Conservation (phyloP, 2,329 filamentous ascomycete genomes). For the Didymellaceae sp. region DNA sequence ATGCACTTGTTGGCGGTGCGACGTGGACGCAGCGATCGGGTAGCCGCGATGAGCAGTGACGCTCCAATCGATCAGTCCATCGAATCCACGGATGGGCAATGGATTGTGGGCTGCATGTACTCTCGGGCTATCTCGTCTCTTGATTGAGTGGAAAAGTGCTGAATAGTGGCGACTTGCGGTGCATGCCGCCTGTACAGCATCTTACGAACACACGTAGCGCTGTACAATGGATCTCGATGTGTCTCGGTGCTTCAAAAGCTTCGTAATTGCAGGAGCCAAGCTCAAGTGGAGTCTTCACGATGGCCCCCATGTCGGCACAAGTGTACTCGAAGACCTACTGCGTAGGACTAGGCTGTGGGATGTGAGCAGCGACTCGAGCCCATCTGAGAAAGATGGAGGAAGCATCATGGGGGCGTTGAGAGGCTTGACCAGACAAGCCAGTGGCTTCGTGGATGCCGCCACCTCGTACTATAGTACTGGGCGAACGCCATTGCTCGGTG, state of each 20-base stretch:
- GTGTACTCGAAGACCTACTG: too few species aligned
- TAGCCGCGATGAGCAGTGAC: constrained; percentile 29
- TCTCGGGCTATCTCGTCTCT: not conserved
- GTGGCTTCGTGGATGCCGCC: constrained; percentile 14
- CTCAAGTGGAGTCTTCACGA: constrained; percentile 20
- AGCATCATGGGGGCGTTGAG: too few species aligned
- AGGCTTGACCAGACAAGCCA: constrained; percentile 13
- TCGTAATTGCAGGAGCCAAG: constrained; percentile 26
- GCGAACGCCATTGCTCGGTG: not conserved
- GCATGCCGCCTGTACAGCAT: constrained; percentile 37
- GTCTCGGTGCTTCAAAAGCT: too few species aligned
- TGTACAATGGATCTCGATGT: too few species aligned
- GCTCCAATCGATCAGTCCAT: constrained; percentile 18
- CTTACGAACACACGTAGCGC: too few species aligned
- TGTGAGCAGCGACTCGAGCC: constrained; percentile 1
- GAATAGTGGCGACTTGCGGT: constrained; percentile 22
- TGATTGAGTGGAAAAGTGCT: not conserved
- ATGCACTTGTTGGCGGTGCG: constrained; percentile 23
- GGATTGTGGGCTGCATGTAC: not conserved
- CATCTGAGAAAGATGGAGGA: too few species aligned
- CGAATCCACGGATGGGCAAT: not conserved
- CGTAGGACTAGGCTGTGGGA: not conserved
- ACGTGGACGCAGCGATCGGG: not conserved
- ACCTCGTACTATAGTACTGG: constrained; percentile 3
- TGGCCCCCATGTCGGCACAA: too few species aligned